Evolutionary conservation across 2,329 filamentous ascomycete species (phyloP), one percentile per base, ranked within the genome.

Genomic region (Diaporthe citriasiana): DNA sequence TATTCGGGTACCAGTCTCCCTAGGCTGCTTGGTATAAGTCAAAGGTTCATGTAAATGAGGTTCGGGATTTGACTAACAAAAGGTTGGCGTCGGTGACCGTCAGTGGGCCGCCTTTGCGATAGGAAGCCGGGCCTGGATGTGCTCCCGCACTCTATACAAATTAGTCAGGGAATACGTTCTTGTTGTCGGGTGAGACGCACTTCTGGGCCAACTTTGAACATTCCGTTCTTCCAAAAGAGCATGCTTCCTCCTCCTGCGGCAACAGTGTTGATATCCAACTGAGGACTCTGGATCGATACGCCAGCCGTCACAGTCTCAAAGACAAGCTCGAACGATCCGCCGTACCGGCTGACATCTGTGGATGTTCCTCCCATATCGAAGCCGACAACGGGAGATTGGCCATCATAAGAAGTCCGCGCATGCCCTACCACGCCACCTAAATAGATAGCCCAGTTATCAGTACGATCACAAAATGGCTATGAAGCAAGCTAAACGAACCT

Each of bases 251-350:
- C 87, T 4, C 85, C 85, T 25, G 86, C 86, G 10, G 85, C 85
- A 3, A 94, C 93, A 0, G 93, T 94, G 80, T 93, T 93, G 82
- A 94, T 94, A 77, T 94, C 92, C 1, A 94, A 85, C 78, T 94
- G 92, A 0, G 92, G 93, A 2, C 89, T 91, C 74, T 93, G 91
- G 17, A 94, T 93, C 0, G 91, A 92, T 0, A 94, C 90, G 35
- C 92, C 91, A 0, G 92, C 92, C 5, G 93, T 91, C 1, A 92
- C 93, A 1, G 91, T 93, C 76, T 93, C 92, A 72, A 93, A 93
- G 17, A 94, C 91, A 77, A 94, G 91, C 72, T 94, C 93, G 76
- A 93, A 90, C 53, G 90, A 86, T 15, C 93, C 92, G 7, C 89
- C 90, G 77, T 93, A 94, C 57, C 92, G 84, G 47, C 91, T 92